These are phyloP conservation scores for Metschnikowia santaceciliae DNA, from an alignment of 805 yeast genomes.

Conservation along the genomic window DNA sequence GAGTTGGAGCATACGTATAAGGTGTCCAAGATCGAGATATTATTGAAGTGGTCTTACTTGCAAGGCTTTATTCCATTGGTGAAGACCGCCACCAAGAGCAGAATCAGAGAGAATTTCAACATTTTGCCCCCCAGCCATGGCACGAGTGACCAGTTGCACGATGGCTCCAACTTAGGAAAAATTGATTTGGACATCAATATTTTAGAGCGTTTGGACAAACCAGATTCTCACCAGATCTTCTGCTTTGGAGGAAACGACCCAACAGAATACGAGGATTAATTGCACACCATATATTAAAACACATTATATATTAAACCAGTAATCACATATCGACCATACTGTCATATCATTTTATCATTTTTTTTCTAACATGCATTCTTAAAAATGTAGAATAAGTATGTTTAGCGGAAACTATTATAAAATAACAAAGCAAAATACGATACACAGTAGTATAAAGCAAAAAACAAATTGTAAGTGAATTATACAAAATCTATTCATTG, in stretches of 20 bases:
- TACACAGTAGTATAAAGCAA: too few relatives aligned
- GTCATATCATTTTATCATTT: not conserved
- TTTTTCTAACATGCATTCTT: too few relatives aligned
- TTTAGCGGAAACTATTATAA: too few relatives aligned
- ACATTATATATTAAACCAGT: too few relatives aligned
- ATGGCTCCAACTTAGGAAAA: constrained; percentile 28
- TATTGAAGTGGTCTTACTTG: constrained; percentile 69
- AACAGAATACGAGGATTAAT: constrained; percentile 10
- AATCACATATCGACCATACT: not conserved
- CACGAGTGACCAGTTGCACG: constrained; percentile 23
- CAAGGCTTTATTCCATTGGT: constrained; percentile 72
- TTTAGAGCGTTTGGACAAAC: constrained; percentile 31
- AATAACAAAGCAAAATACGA: too few relatives aligned
- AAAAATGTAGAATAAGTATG: too few relatives aligned
- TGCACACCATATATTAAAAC: not conserved
- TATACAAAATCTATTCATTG: too few relatives aligned
- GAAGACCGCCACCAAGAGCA: constrained; percentile 51
- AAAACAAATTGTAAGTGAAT: too few relatives aligned
- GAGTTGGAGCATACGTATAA: constrained; percentile 47
- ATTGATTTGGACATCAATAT: constrained; percentile 39
- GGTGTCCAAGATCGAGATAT: constrained; percentile 55
- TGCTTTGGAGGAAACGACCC: constrained; percentile 34
- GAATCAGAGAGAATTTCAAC: constrained; percentile 54
- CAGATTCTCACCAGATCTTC: constrained; percentile 32
- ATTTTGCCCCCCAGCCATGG: constrained; percentile 37